Evolutionary conservation across 345 rosid species (phyloP).

Genomic region (Eucalyptus erythrocorys): DNA sequence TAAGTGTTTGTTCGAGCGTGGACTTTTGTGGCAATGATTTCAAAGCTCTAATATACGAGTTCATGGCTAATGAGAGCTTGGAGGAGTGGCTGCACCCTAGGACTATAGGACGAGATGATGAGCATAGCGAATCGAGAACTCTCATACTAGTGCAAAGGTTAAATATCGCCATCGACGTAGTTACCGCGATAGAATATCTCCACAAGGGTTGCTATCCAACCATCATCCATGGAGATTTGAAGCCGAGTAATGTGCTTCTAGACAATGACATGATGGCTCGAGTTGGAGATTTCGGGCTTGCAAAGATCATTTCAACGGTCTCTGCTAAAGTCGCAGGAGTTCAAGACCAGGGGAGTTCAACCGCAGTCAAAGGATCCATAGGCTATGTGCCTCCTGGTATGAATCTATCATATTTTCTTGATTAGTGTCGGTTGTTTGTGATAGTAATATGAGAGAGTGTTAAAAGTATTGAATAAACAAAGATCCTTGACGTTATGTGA

Average conservation of each 20-base stretch:
- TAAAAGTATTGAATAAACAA: neutral
- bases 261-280: neutral
- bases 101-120: neutral
- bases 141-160: neutral
- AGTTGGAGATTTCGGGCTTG: neutral
- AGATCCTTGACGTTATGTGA: neutral
- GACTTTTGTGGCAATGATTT: neutral
- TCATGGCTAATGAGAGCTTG: neutral
- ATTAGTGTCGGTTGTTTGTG: neutral
- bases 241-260: neutral
- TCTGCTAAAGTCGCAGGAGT: accelerated
- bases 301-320: neutral
- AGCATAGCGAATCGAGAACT: neutral
- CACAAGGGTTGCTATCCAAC: neutral
- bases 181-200: neutral
- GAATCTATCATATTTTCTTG: neutral
- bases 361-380: neutral
- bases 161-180: neutral
- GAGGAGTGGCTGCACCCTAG: neutral
- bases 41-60: neutral
- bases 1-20: neutral
- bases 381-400: neutral
- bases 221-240: neutral
- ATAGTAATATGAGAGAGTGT: neutral
- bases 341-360: neutral